Base-by-base conservation (phyloP, 2,329 filamentous ascomycete species). In the Tolypocladium album region DNA sequence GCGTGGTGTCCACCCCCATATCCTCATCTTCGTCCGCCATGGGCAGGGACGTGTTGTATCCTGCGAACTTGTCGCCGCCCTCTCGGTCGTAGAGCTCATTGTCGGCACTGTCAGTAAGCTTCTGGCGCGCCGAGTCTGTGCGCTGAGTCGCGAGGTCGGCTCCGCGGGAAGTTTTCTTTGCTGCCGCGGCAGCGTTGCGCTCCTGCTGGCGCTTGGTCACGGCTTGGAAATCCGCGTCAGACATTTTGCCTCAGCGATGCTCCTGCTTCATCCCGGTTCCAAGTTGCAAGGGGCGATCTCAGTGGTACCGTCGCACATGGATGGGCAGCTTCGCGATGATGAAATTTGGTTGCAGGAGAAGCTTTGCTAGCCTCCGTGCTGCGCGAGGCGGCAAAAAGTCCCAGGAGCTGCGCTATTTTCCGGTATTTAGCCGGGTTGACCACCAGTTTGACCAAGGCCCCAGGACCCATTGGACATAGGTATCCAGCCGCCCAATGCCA, bases 31-130 rank as follows among this genome's bases (percentile, higher is more conserved):
- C 88, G 70, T 88, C 89, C 67, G 84, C 85, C 60, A 87, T 85
- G 45, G 92, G 88, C 67, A 97, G 89, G 47, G 90, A 92, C n/a
- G 85, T 89, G 72, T 94, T 89, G 74, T 97, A 99, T 65, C 92
- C 93, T 17, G 89, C 84, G 77, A 86, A 97, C 73, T 89, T 95
- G 75, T 96, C 88, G 68, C 75, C 79, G 68, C 85, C 86, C 74
- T 89, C 84, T 71, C 84, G 82, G 61, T 92, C 90, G 79, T 97
- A 97, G 56, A 97, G 84, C 56, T 89, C 85, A 66, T 85, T 93
- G 74, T 97, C 94, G 77, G 92, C 92, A 72, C 83, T 85, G 67
- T 97, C 92, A 72, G 86, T 95, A 71, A 97, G 83, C 74, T 90
- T 96, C 75, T 89, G 90, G 83, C 96, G 97, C 74, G 88, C 92